Conservation (phyloP, 1,284 basidiomycete genomes). For the Fomitopsis betulina region DNA sequence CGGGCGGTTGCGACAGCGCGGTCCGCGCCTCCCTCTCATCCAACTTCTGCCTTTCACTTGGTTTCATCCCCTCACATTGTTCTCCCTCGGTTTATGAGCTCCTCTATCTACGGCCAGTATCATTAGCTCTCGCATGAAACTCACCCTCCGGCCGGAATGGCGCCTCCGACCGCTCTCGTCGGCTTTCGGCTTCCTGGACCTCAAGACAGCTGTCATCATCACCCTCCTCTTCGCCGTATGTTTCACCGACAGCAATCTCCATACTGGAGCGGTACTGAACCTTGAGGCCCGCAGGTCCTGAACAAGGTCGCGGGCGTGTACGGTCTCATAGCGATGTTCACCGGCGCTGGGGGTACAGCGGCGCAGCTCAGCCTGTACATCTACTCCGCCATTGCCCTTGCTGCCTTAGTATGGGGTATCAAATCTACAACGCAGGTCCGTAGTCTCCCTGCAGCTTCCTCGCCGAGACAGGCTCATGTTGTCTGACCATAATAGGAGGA, state of each 20-base stretch:
- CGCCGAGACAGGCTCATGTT: constrained; percentile 5
- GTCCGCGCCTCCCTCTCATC: constrained; percentile 2
- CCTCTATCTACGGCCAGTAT: background rate
- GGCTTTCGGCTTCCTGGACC: constrained; percentile 80
- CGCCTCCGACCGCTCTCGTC: constrained; percentile 75
- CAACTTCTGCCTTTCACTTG: constrained; percentile 9
- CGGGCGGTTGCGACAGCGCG: background rate
- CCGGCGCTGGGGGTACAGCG: constrained; percentile 82
- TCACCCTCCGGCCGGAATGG: constrained; percentile 76
- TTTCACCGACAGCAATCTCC: constrained; percentile 10
- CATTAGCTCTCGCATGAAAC: constrained; percentile 52
- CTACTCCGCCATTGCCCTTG: constrained; percentile 85
- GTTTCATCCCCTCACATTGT: constrained; percentile 1
- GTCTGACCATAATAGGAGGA: constrained; percentile 64
- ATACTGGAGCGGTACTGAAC: constrained; percentile 1
- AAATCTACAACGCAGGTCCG: constrained; percentile 79
- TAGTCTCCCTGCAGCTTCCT: constrained; percentile 6
- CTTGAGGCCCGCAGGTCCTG: constrained; percentile 55
- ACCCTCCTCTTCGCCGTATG: constrained; percentile 80
- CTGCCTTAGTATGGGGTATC: constrained; percentile 85
- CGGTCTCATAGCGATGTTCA: constrained; percentile 88
- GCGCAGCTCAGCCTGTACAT: constrained; percentile 90
- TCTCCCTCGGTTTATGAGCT: constrained; percentile 17
- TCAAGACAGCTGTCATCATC: constrained; percentile 86
- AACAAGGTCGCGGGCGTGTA: constrained; percentile 99